Conservation (phyloP, 2,329 filamentous ascomycete species). For the Alternaria longipes region DNA sequence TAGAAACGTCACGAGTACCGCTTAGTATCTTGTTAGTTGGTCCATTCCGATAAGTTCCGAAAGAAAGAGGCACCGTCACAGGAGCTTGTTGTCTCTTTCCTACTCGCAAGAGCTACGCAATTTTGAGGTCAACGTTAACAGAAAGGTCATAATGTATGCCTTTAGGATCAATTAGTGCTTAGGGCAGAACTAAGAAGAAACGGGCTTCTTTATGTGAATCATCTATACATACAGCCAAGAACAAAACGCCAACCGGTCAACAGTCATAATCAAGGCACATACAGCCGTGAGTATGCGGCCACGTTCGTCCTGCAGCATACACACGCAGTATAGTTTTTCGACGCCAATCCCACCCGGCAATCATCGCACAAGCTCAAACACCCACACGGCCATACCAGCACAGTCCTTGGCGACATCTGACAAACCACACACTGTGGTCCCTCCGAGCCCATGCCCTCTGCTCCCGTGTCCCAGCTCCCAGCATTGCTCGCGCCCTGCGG, state of each 20-base stretch:
- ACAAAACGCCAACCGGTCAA: constrained; percentile 1
- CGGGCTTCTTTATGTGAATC: not conserved
- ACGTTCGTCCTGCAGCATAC: constrained; percentile 93
- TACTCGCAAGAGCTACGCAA: not conserved
- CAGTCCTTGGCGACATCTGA: constrained; percentile 82
- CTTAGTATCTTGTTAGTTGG: constrained; percentile 5
- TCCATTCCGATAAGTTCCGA: constrained; percentile 15
- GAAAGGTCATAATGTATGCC: no score
- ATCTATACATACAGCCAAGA: constrained; percentile 1
- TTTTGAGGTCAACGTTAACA: not conserved
- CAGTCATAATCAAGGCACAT: constrained; percentile 70
- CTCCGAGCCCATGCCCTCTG: constrained; percentile 74
- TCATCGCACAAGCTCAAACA: constrained; percentile 96
- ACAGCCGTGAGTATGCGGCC: constrained; percentile 87
- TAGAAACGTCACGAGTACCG: constrained; percentile 5
- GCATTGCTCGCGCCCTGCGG: constrained; percentile 44
- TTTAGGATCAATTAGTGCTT: no score
- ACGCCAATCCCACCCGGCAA: constrained; percentile 88
- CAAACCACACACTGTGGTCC: constrained; percentile 93
- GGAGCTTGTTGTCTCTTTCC: no score
- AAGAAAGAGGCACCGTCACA: not conserved
- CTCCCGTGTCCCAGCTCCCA: constrained; percentile 72
- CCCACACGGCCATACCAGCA: constrained; percentile 96
- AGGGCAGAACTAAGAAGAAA: no score
- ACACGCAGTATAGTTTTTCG: constrained; percentile 97